A percentile compares a stretch with the other conserved stretches of the same genome.
phyloP scores from a whole-genome alignment of 2,329 filamentous ascomycete genomes.

The Exutisphaerella laricina region DNA sequence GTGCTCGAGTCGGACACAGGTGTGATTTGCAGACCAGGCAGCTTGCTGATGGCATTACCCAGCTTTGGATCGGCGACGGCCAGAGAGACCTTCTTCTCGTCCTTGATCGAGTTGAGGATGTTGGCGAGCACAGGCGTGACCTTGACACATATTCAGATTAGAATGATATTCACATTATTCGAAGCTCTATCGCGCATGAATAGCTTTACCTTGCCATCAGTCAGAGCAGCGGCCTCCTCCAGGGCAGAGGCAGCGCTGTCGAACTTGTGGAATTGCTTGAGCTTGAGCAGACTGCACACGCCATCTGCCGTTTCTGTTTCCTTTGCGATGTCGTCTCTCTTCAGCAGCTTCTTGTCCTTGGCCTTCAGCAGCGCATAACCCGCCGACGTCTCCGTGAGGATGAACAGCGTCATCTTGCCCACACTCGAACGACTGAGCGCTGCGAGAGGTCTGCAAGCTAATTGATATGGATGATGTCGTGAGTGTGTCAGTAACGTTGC shows the following conservation, averaged over 20 bases:
- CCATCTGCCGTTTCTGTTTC: constrained; percentile 76
- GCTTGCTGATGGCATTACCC: constrained; percentile 81
- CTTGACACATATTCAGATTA: constrained; percentile 21
- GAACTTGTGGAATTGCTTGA: constrained; percentile 97
- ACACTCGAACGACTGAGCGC: constrained; percentile 13
- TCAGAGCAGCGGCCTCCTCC: constrained; percentile 80
- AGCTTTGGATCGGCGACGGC: constrained; percentile 93
- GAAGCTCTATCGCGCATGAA: too few relatives aligned
- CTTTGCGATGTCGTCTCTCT: constrained; percentile 71
- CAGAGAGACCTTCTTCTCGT: constrained; percentile 94
- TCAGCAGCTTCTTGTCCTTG: constrained; percentile 96
- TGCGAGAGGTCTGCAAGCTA: constrained; percentile 10
- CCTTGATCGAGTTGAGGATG: constrained; percentile 84
- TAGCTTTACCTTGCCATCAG: constrained; percentile 67
- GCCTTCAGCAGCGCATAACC: constrained; percentile 98
- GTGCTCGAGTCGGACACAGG: constrained; percentile 76
- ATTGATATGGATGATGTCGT: constrained; percentile 4
- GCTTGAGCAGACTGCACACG: constrained; percentile 82
- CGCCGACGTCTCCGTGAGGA: constrained; percentile 89
- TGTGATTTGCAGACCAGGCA: constrained; percentile 80
- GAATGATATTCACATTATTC: background rate
- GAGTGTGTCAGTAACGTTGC: too few relatives aligned
- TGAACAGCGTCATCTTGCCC: constrained; percentile 55
- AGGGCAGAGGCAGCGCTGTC: constrained; percentile 86
- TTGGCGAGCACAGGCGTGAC: constrained; percentile 79